Evolutionary conservation across 2,329 filamentous ascomycete genomes (phyloP), one percentile per base, ranked within the genome.

Genomic region (Lizonia empirigonia): DNA sequence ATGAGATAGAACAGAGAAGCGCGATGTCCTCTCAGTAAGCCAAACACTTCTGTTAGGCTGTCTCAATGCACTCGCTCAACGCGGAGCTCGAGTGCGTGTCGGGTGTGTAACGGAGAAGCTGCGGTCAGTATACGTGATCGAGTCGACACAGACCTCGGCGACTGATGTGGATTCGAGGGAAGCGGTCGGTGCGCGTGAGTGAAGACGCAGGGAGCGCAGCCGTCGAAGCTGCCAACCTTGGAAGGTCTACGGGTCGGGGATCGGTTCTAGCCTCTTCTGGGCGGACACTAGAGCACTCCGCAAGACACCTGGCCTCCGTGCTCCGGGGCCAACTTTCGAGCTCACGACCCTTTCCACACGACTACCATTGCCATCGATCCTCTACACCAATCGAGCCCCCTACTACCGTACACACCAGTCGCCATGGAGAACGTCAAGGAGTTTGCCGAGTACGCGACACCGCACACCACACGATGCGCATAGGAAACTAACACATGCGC

Each of bases 351-450:
- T 55, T 45, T 39, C 35, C 46, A 41, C 51, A 53, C 48, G 42
- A 41, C 42, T 20, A 20, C 52, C 50, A 55, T 54, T 49, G 53
- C 48, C 45, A 32, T 50, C 27, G 46, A 49, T 37, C 29, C 16
- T 30, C 23, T 22, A 20, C 30, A 15, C 16, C 20, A 33, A 35
- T n/a, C n/a, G n/a, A n/a, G n/a, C n/a, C n/a, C n/a, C n/a, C n/a
- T n/a, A n/a, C n/a, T n/a, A n/a, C n/a, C n/a, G n/a, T 44, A 33
- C 49, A 49, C 39, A 53, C 20, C 45, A 52, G 41, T 64, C 70
- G 85, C 85, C 83, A 81, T 85, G 74, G 86, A 88, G 72, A 82
- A 86, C 73, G 74, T 89, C 65, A 85, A 88, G 74, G 85, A 89
- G 70, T 77, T 90, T 66, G 81, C 88, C 70, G 87, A 90, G 69